Percentiles rank a stretch among this genome's conserved stretches.
phyloP scores from a whole-genome alignment of 345 rosid species.

The Linum lewisii region DNA sequence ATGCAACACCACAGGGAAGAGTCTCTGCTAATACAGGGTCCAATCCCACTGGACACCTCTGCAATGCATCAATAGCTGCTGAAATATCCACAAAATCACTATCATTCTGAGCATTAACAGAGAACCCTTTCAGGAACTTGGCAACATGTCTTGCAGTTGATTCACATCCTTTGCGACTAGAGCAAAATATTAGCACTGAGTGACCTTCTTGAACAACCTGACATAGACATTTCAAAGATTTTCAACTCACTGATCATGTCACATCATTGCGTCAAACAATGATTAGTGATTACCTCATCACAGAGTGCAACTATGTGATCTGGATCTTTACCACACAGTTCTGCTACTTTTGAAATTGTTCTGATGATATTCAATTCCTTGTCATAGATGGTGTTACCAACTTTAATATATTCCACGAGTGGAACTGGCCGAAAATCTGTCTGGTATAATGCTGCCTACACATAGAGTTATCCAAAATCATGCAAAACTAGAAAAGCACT shows the following conservation, averaged over 20 bases:
- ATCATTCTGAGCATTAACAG: slow-evolving; percentile 29
- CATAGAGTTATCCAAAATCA: slow-evolving; percentile 11
- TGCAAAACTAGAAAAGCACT: slow-evolving; percentile 1
- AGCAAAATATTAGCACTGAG: slow-evolving; percentile 88
- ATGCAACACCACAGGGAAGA: slow-evolving; percentile 90
- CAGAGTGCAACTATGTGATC: slow-evolving; percentile 89
- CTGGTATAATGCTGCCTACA: slow-evolving; percentile 85
- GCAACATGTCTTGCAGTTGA: slow-evolving; percentile 88
- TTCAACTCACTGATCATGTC: slow-evolving; percentile 1
- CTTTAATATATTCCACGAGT: slow-evolving; percentile 79
- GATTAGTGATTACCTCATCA: slow-evolving; percentile 56
- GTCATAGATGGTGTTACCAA: slow-evolving; percentile 74
- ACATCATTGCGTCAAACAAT: slow-evolving; percentile 5
- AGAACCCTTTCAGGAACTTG: slow-evolving; percentile 59
- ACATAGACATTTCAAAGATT: slow-evolving; percentile 12
- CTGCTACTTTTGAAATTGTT: slow-evolving; percentile 58
- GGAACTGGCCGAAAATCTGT: slow-evolving; percentile 98
- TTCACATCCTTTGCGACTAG: slow-evolving; percentile 97
- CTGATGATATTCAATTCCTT: slow-evolving; percentile 71
- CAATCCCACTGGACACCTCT: slow-evolving; percentile 76
- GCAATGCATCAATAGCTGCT: slow-evolving; percentile 69
- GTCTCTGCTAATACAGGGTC: slow-evolving; percentile 89
- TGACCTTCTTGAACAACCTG: slow-evolving; percentile 96
- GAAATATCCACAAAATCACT: slow-evolving; percentile 52
- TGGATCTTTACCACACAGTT: slow-evolving; percentile 88